Evolutionary conservation across 2,329 filamentous ascomycete species (phyloP).

Genomic region (Arthroderma uncinatum): DNA sequence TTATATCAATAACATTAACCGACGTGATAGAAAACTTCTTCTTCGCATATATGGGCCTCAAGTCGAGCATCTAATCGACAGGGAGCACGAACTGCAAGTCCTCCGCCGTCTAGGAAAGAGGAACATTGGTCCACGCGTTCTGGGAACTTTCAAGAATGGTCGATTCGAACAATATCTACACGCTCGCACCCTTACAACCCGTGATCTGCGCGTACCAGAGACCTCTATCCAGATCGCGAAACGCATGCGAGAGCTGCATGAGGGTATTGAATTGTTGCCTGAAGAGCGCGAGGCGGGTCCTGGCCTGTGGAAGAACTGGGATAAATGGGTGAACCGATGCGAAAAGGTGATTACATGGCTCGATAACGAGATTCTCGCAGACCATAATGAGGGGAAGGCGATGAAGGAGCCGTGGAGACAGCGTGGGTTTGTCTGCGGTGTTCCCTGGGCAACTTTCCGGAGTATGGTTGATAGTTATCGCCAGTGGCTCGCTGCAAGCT

Average conservation of each 20-base stretch:
- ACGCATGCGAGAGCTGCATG: conserved; percentile 90
- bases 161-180: conserved; percentile 93
- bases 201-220: conserved; percentile 65
- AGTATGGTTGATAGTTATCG: conserved; percentile 67
- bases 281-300: conserved; percentile 69
- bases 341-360: conserved; percentile 43
- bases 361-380: conserved; percentile 47
- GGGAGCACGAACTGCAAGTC: conserved; percentile 79
- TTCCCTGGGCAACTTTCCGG: conserved; percentile 70
- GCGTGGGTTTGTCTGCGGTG: conserved; percentile 68
- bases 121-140: conserved; percentile 79
- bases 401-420: conserved; percentile 51
- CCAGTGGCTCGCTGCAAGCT: conserved; percentile 57
- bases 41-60: conserved; percentile 90
- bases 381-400: conserved; percentile 33
- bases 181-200: conserved; percentile 64
- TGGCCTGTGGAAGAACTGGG: conserved; percentile 85
- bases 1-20: not conserved
- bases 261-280: conserved; percentile 76
- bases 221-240: conserved; percentile 92
- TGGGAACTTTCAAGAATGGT: conserved; percentile 89
- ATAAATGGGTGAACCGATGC: conserved; percentile 66
- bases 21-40: conserved; percentile 54
- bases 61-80: conserved; percentile 89
- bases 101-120: conserved; percentile 76